Conservation (phyloP, 1,139 yeast species). For the Yamadazyma friedrichii region DNA sequence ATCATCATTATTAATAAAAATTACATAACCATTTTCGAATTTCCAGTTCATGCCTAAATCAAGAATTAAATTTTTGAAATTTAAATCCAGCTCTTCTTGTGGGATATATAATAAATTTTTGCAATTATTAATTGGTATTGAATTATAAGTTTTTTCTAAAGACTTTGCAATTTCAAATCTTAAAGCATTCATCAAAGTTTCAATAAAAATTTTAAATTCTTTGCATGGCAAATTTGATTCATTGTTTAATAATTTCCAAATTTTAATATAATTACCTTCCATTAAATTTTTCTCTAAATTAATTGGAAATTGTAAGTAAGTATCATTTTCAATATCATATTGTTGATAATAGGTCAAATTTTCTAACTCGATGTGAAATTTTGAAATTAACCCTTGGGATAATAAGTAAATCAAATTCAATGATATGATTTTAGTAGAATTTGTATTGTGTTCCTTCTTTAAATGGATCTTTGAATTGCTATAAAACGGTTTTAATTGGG, state of each 20-base stretch:
- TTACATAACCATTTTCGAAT: constrained; percentile 56
- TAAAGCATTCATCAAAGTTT: constrained; percentile 69
- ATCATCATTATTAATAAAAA: constrained; percentile 45
- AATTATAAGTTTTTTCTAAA: constrained; percentile 72
- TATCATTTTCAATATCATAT: constrained; percentile 46
- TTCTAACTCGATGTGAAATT: constrained; percentile 89
- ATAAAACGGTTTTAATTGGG: constrained; percentile 80
- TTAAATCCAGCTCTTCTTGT: constrained; percentile 55
- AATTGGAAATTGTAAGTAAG: constrained; percentile 77
- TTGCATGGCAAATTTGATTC: constrained; percentile 52
- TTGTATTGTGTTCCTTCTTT: constrained; percentile 50
- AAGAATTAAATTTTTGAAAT: constrained; percentile 56
- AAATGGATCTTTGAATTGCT: constrained; percentile 45
- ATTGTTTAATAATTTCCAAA: constrained; percentile 72
- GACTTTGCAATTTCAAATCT: constrained; percentile 88
- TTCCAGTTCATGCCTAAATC: constrained; percentile 60
- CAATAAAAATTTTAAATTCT: constrained; percentile 60
- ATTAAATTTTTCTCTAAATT: constrained; percentile 88
- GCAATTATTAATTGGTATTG: constrained; percentile 79
- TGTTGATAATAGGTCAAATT: constrained; percentile 53
- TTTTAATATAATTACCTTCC: constrained; percentile 95
- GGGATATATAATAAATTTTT: constrained; percentile 76
- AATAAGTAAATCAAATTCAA: constrained; percentile 73
- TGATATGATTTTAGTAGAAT: constrained; percentile 72
- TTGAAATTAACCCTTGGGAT: constrained; percentile 80